A percentile compares a stretch with the other conserved stretches of the same genome.
Evolutionary conservation across 2,329 filamentous ascomycete genomes (phyloP).

Genomic region (Ophiosphaerella herpotricha): DNA sequence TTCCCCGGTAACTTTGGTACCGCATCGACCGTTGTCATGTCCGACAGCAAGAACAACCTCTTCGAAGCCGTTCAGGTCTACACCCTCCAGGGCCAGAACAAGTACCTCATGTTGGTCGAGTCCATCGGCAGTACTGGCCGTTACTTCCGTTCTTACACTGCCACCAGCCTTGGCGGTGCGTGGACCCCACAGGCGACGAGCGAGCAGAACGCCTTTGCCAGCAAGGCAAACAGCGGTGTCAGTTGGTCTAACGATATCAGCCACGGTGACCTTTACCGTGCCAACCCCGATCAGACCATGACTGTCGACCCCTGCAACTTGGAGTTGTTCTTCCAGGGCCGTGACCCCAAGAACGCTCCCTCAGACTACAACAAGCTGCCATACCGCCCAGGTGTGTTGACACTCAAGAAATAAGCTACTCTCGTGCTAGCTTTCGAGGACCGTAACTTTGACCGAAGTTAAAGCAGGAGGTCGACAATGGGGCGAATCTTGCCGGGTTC

Average conservation of each 20-base stretch:
- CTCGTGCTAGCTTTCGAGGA: no score
- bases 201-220: slow-evolving; percentile 67
- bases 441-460: no score
- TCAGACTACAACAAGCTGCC: slow-evolving; percentile 57
- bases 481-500: not conserved
- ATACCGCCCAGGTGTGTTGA: slow-evolving; percentile 62
- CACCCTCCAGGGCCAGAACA: slow-evolving; percentile 59
- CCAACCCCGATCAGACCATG: slow-evolving; percentile 64
- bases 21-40: slow-evolving; percentile 55
- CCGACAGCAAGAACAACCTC: slow-evolving; percentile 60
- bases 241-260: slow-evolving; percentile 71
- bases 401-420: slow-evolving; percentile 40
- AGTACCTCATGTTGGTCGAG: slow-evolving; percentile 73
- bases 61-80: slow-evolving; percentile 73
- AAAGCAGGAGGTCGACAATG: no score
- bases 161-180: slow-evolving; percentile 58
- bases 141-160: slow-evolving; percentile 70
- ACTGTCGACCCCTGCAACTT: slow-evolving; percentile 67
- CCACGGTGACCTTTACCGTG: slow-evolving; percentile 66
- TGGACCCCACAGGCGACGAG: slow-evolving; percentile 64
- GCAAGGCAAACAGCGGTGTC: slow-evolving; percentile 67
- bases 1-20: slow-evolving; percentile 67
- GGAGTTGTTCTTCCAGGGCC: slow-evolving; percentile 68
- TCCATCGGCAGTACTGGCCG: slow-evolving; percentile 61
- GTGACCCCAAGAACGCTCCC: slow-evolving; percentile 42